Evolutionary conservation across 1,139 yeast genomes (phyloP), one percentile per base, ranked within the genome.

Genomic region (Yamadazyma atmosphaerica): DNA sequence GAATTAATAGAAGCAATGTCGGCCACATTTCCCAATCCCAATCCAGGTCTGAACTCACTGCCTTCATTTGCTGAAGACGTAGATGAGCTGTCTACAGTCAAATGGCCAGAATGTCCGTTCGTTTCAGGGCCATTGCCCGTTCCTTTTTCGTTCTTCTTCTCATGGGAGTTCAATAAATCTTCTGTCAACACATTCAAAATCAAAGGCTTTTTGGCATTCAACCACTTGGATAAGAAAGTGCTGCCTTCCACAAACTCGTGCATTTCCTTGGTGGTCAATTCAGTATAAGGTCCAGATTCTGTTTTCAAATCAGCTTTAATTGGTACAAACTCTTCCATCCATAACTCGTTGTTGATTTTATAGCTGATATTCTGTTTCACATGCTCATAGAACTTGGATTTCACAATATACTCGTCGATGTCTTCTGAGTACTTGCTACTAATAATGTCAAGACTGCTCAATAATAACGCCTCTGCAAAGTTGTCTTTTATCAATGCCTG

Each of bases 1-100:
- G 74, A 65, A 42, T 69, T 72, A 36, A 71, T 71, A 5, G 74
- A 66, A 5, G 63, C 56, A 17, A 71, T 70, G 43, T 71, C 77
- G 30, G 63, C 65, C 10, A 68, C 66, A 11, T 61, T 66, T 7
- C 77, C 77, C 33, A 71, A 53, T 1, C 77, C 77, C 18, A 65
- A 50, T 2, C 46, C 40, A 2, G 49, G 43, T 30, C 36, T 44
- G 4, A 24, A 30, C 16, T 35, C 50, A 22, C 36, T 31, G 18
- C 22, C 9, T 11, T 36, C 41, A 13, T 35, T n/a, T 15, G n/a
- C 22, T 12, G 35, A 25, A 6, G 32, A 24, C 2, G 29, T 21
- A 7, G 34, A 16, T 4, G 35, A 22, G 21, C 34, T 35, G 10
- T 38, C 45, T 9, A 36, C n/a, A 1, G 37, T 38, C 21, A 37